These are phyloP conservation scores for Buxus sempervirens DNA, from an alignment of 164 flowering plant species.

Conservation along the genomic window DNA sequence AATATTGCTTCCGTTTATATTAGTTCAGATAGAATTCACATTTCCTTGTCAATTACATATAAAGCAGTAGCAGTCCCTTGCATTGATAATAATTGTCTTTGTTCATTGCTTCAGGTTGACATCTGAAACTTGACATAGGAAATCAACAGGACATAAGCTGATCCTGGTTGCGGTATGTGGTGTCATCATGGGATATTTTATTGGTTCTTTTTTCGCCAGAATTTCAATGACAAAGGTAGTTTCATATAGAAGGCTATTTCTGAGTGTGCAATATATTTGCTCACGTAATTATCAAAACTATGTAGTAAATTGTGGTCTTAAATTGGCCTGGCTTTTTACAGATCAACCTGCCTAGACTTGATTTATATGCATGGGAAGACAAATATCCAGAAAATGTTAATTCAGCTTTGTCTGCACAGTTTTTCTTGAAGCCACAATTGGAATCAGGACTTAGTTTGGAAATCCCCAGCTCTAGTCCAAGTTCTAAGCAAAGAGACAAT, in stretches of 20 bases:
- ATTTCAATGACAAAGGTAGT: conserved; percentile 7
- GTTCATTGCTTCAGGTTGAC: not conserved
- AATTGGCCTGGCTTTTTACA: not conserved
- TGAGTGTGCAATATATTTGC: not conserved
- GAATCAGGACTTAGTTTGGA: too few relatives aligned
- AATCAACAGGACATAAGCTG: conserved; percentile 9
- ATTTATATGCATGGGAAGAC: not conserved
- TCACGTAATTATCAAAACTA: not conserved
- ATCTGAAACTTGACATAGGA: not conserved
- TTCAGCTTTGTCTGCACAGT: not conserved
- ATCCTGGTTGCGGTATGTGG: conserved; percentile 6
- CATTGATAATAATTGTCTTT: not conserved
- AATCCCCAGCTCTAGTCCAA: too few relatives aligned
- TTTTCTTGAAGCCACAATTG: not conserved
- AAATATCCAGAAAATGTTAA: not conserved
- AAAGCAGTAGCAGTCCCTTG: not conserved
- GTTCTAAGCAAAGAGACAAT: not conserved
- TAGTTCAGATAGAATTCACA: not conserved
- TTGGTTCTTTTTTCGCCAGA: conserved; percentile 8
- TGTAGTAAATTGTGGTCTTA: not conserved
- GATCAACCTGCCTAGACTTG: not conserved
- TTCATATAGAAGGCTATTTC: not conserved
- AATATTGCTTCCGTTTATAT: not conserved
- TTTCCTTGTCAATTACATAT: not conserved
- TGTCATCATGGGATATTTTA: conserved; percentile 8